Evolutionary conservation across 139 green algal genomes (phyloP).

Genomic region (Gonium pectorale): DNA sequence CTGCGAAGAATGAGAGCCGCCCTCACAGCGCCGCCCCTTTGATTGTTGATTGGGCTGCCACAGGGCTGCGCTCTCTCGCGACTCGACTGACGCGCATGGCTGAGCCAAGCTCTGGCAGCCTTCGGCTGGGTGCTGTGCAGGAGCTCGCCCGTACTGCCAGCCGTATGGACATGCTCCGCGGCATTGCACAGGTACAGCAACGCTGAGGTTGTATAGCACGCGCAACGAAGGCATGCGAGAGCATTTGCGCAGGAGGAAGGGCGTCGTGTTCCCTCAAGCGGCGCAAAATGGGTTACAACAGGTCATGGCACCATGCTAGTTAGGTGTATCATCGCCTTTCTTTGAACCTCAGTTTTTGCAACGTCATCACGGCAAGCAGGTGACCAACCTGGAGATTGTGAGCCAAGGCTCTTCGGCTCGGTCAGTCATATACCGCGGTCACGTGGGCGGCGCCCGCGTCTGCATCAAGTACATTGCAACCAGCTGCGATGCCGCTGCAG

Average conservation of each 20-base stretch:
- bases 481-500: neutral
- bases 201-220: neutral
- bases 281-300: neutral
- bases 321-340: neutral
- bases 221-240: neutral
- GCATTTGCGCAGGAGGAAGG: neutral
- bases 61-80: neutral
- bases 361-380: too few species aligned
- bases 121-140: neutral
- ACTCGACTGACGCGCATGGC: neutral
- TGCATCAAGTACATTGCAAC: constrained; percentile 28
- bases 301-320: neutral
- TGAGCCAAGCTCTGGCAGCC: neutral
- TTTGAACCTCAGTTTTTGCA: neutral
- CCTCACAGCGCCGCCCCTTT: neutral
- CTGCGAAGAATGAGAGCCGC: too few species aligned
- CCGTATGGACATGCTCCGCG: constrained; percentile 3
- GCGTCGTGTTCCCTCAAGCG: neutral
- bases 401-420: neutral
- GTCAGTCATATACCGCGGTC: neutral
- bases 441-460: neutral
- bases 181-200: constrained; percentile 12
- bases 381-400: neutral
- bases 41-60: too few species aligned
- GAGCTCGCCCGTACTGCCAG: neutral